Percentiles rank a stretch among this genome's conserved stretches.
phyloP scores from a whole-genome alignment of 169 alveolate genomes.

The Eimeria falciformis region DNA sequence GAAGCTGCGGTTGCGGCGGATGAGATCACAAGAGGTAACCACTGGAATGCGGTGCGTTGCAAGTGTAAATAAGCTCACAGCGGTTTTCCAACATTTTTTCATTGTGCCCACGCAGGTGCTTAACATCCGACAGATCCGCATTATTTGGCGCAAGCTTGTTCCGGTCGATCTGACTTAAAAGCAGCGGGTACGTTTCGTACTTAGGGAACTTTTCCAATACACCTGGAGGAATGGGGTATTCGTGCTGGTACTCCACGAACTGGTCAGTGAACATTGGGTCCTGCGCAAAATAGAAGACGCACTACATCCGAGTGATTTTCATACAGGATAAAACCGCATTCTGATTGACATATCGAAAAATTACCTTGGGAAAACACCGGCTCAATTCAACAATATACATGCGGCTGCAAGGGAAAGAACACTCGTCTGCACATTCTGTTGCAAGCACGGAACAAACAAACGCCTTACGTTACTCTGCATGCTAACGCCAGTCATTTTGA shows the following conservation, averaged over 20 bases:
- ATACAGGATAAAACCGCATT: neutral
- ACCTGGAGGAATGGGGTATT: constrained; percentile 18
- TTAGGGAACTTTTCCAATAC: constrained; percentile 14
- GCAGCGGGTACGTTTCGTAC: constrained; percentile 41
- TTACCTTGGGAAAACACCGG: neutral
- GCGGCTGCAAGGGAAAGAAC: neutral
- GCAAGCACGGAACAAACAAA: neutral
- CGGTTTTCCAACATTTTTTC: constrained; percentile 45
- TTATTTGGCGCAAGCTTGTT: constrained; percentile 24
- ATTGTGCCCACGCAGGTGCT: constrained; percentile 61
- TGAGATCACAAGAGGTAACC: too few species aligned
- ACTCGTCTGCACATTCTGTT: neutral
- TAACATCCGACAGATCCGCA: neutral
- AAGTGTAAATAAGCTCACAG: neutral
- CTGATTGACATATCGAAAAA: neutral
- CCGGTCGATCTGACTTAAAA: constrained; percentile 28
- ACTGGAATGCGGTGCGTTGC: too few species aligned
- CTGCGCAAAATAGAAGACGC: neutral
- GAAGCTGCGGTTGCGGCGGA: too few species aligned
- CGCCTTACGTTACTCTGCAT: constrained; percentile 16
- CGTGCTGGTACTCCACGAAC: constrained; percentile 25
- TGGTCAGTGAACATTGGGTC: constrained; percentile 35
- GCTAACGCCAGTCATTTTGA: constrained; percentile 44
- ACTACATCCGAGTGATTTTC: neutral
- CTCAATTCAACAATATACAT: neutral